Conservation (phyloP, 257 asterid species). For the Ballota nigra region DNA sequence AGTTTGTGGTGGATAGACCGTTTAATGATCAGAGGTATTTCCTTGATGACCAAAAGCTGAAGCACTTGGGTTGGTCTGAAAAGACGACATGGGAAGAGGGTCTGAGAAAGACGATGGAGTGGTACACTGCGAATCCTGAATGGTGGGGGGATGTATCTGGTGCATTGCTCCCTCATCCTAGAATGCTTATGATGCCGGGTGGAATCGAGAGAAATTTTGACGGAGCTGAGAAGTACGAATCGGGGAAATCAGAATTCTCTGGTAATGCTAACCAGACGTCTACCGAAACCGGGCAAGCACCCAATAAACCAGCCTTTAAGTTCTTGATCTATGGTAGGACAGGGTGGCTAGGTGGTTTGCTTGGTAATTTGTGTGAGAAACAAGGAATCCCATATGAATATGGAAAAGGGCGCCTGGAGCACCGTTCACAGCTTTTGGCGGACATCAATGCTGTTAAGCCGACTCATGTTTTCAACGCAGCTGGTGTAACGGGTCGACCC, state of each 20-base stretch:
- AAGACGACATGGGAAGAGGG: slow-evolving; percentile 94
- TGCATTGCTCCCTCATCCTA: slow-evolving; percentile 96
- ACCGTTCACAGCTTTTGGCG: slow-evolving; percentile 56
- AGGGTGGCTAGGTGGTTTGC: slow-evolving; percentile 97
- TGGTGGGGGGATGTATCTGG: slow-evolving; percentile 99
- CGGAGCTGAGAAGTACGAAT: slow-evolving; percentile 63
- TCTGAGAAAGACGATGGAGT: slow-evolving; percentile 77
- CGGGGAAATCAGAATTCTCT: slow-evolving; percentile 48
- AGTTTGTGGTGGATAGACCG: slow-evolving; percentile 91
- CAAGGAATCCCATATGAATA: slow-evolving; percentile 83
- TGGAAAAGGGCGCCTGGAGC: slow-evolving; percentile 87
- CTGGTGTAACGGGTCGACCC: slow-evolving; percentile 98
- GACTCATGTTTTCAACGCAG: slow-evolving; percentile 91
- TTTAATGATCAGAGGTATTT: slow-evolving; percentile 96
- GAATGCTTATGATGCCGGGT: slow-evolving; percentile 96
- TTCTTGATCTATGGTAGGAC: slow-evolving; percentile 92
- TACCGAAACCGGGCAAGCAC: slow-evolving; percentile 38
- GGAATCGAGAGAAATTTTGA: slow-evolving; percentile 66
- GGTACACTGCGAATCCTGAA: slow-evolving; percentile 78
- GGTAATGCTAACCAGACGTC: slow-evolving; percentile 43
- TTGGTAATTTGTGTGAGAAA: slow-evolving; percentile 84
- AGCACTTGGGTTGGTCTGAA: slow-evolving; percentile 82
- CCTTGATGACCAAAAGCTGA: slow-evolving; percentile 90
- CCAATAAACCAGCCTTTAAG: slow-evolving; percentile 56
- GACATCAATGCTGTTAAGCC: slow-evolving; percentile 74